phyloP scores from a whole-genome alignment of 2,329 filamentous ascomycete species.

The Fusarium poae region DNA sequence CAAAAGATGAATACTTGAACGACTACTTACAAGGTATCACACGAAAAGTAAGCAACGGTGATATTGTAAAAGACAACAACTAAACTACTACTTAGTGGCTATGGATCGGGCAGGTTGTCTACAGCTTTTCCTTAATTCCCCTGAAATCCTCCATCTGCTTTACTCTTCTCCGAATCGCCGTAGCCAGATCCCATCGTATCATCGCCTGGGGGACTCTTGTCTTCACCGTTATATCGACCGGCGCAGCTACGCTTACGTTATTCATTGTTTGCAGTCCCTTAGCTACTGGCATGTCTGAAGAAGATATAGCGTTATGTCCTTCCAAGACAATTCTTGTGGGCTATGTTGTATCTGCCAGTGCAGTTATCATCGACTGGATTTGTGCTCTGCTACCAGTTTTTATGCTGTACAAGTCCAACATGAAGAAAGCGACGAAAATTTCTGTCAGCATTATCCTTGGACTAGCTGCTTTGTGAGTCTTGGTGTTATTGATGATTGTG shows the following conservation, averaged over 20 bases:
- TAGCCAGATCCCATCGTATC: constrained; percentile 20
- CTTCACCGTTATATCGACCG: constrained; percentile 7
- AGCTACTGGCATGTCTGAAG: constrained; percentile 2
- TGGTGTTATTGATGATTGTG: accelerated
- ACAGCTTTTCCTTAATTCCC: constrained; percentile 24
- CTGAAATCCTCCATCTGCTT: constrained; percentile 38
- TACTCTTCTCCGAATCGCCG: constrained; percentile 33
- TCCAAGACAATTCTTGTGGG: neutral
- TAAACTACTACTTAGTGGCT: constrained; percentile 9
- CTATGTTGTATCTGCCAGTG: constrained; percentile 21
- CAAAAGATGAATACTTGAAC: constrained; percentile 22
- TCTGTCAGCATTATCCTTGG: constrained; percentile 32
- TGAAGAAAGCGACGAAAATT: constrained; percentile 32
- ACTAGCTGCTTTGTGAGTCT: constrained; percentile 28
- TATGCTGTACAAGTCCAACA: constrained; percentile 36
- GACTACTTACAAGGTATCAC: constrained; percentile 7
- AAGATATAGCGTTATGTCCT: neutral
- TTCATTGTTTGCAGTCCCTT: constrained; percentile 19
- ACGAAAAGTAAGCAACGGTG: constrained; percentile 13
- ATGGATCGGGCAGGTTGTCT: constrained; percentile 23
- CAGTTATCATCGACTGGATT: constrained; percentile 24
- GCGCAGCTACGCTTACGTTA: constrained; percentile 8
- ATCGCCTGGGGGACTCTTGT: constrained; percentile 30
- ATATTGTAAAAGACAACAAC: neutral
- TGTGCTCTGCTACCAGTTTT: constrained; percentile 34